phyloP scores from a whole-genome alignment of 1,284 basidiomycete genomes.

The Ustilago lituana region DNA sequence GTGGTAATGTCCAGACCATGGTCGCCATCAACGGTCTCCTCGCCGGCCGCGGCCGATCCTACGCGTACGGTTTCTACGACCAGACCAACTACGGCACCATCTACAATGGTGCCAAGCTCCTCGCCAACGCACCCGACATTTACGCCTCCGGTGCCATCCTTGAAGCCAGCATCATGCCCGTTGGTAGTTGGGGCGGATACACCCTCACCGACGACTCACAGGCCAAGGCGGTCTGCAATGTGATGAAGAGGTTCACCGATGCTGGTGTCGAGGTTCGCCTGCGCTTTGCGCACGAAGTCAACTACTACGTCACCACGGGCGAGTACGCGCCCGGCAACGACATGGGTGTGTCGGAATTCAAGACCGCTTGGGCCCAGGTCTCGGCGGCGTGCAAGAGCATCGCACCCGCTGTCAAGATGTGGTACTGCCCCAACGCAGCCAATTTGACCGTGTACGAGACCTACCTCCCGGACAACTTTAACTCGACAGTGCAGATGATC shows the following conservation, averaged over 20 bases:
- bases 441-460: constrained; percentile 28
- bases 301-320: constrained; percentile 41
- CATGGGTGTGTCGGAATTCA: constrained; percentile 62
- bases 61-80: constrained; percentile 64
- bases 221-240: constrained; percentile 62
- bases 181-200: constrained; percentile 48
- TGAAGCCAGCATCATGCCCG: constrained; percentile 64
- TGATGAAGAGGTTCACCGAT: constrained; percentile 68
- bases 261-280: constrained; percentile 67
- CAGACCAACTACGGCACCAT: constrained; percentile 64
- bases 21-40: constrained; percentile 37
- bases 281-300: constrained; percentile 67
- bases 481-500: constrained; percentile 51
- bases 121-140: constrained; percentile 63
- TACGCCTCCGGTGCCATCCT: constrained; percentile 65
- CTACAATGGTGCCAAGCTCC: constrained; percentile 66
- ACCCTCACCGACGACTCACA: constrained; percentile 62
- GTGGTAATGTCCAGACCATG: constrained; percentile 56
- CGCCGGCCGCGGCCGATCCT: constrained; percentile 29
- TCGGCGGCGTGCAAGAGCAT: constrained; percentile 56
- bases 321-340: constrained; percentile 34
- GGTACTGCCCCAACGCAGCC: constrained; percentile 54
- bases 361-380: constrained; percentile 66
- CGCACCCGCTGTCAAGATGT: constrained; percentile 66
- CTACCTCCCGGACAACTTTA: constrained; percentile 50